These are phyloP conservation scores for Fusarium miscanthi DNA, from an alignment of 2,329 filamentous ascomycete genomes.

Conservation along the genomic window DNA sequence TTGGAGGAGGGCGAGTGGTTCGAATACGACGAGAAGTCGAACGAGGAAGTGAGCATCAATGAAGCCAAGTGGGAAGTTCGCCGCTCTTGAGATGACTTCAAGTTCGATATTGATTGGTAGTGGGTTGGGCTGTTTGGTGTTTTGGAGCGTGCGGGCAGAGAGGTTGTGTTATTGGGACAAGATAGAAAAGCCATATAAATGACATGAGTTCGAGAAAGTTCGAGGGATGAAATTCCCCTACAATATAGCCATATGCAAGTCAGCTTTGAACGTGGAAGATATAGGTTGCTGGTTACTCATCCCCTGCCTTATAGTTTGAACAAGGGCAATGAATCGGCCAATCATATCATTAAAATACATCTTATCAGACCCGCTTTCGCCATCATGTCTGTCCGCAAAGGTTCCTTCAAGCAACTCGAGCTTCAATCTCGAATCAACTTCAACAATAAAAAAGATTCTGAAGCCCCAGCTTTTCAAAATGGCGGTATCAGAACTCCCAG, in stretches of 20 bases:
- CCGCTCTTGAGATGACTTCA: constrained; percentile 63
- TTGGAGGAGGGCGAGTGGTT: constrained; percentile 94
- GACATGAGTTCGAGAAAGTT: background rate
- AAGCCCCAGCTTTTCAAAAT: constrained; percentile 1
- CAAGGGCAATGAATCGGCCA: background rate
- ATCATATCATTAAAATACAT: background rate
- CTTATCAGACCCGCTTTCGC: constrained; percentile 17
- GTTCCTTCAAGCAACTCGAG: constrained; percentile 14
- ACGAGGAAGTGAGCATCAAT: constrained; percentile 92
- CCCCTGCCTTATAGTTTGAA: background rate
- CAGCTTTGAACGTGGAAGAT: background rate
- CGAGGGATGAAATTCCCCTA: background rate
- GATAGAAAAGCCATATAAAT: background rate
- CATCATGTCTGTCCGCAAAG: constrained; percentile 12
- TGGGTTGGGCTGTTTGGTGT: background rate
- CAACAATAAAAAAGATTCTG: background rate
- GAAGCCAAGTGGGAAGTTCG: constrained; percentile 88
- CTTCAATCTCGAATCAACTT: constrained; percentile 3
- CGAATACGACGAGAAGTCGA: constrained; percentile 94
- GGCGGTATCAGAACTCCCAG: constrained; percentile 39
- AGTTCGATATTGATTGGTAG: background rate
- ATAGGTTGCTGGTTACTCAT: background rate
- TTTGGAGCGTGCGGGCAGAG: background rate
- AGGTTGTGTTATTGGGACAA: background rate
- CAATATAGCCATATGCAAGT: background rate